Percentiles rank a stretch among this genome's conserved stretches.
Conservation (phyloP, 148 eudicot genomes). For the Chenopodium album region DNA sequence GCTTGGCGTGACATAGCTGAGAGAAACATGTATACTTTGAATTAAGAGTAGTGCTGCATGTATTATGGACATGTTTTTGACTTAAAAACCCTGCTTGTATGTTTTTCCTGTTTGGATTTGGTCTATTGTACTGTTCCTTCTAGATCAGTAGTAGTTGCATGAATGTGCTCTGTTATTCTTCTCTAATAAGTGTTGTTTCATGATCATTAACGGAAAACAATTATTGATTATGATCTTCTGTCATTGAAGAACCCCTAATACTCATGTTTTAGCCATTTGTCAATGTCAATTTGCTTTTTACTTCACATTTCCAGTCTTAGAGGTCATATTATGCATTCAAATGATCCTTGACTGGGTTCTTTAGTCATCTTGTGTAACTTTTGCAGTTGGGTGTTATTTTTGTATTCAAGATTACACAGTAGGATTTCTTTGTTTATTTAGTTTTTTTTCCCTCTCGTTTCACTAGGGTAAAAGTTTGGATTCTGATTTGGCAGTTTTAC, state of each 20-base stretch:
- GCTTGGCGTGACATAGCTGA: constrained; percentile 1
- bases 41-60: background rate
- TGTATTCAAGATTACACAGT: background rate
- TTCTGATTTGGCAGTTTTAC: background rate
- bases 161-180: background rate
- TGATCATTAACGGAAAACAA: background rate
- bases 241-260: background rate
- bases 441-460: background rate
- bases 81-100: background rate
- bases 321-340: background rate
- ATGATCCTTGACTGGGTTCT: background rate
- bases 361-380: background rate
- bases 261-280: background rate
- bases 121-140: background rate
- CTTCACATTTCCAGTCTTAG: background rate
- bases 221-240: background rate
- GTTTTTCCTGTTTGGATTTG: background rate
- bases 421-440: background rate
- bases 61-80: background rate
- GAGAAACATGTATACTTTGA: background rate
- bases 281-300: background rate
- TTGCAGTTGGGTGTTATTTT: background rate
- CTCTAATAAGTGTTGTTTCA: background rate
- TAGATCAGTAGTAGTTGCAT: background rate
- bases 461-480: background rate